These are phyloP conservation scores for Aspergillus arachidicola DNA, from an alignment of 2,329 filamentous ascomycete species.

Conservation along the genomic window DNA sequence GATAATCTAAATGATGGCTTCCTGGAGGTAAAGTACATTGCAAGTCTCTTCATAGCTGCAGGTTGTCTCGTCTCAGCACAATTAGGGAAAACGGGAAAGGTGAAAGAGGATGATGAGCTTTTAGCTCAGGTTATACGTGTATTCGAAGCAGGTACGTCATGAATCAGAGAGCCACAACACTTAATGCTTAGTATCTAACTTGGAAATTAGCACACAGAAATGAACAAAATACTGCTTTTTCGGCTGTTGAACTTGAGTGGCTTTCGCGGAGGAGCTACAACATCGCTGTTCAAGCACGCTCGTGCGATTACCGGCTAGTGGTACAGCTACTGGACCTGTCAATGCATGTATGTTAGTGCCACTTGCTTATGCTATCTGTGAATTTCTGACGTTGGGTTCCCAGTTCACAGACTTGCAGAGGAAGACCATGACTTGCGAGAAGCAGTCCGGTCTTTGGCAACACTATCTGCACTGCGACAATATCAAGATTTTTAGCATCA, in stretches of 20 bases:
- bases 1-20: slow-evolving; percentile 55
- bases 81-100: slow-evolving; percentile 36
- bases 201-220: slow-evolving; percentile 49
- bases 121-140: slow-evolving; percentile 57
- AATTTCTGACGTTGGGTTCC: background rate
- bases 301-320: slow-evolving; percentile 59
- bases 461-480: slow-evolving; percentile 73
- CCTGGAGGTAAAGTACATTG: slow-evolving; percentile 58
- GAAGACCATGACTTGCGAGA: slow-evolving; percentile 18
- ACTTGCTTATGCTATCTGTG: background rate
- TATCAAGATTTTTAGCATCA: slow-evolving; percentile 53
- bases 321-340: slow-evolving; percentile 57
- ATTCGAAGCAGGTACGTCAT: slow-evolving; percentile 53
- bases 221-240: slow-evolving; percentile 56
- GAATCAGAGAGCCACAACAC: slow-evolving; percentile 29
- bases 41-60: slow-evolving; percentile 67
- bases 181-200: slow-evolving; percentile 29
- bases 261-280: slow-evolving; percentile 84
- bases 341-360: slow-evolving; percentile 35
- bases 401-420: slow-evolving; percentile 45
- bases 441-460: slow-evolving; percentile 54
- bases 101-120: slow-evolving; percentile 20
- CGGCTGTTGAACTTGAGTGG: slow-evolving; percentile 73
- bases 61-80: slow-evolving; percentile 40
- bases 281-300: slow-evolving; percentile 65